These are phyloP conservation scores for Porphyrellus cyaneotinctus DNA, from an alignment of 768 basidiomycete species.

Conservation along the genomic window DNA sequence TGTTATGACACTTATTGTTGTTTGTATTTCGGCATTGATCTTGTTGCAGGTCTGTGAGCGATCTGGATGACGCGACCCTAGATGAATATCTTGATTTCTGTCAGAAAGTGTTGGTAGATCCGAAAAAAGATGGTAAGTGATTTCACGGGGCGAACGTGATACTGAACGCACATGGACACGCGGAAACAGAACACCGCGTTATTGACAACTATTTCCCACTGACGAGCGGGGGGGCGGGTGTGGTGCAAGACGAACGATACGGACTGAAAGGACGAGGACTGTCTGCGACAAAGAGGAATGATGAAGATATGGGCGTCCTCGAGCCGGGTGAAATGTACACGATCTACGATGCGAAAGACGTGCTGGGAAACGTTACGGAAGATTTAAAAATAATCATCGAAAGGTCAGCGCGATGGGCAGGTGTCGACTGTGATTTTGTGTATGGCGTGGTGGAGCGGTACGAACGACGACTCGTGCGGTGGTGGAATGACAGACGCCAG, in stretches of 20 bases:
- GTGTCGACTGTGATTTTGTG: constrained; percentile 51
- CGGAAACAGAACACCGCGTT: constrained; percentile 28
- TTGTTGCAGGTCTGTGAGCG: constrained; percentile 46
- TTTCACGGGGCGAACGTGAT: constrained; percentile 14
- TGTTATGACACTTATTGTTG: constrained; percentile 23
- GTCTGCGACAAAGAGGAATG: constrained; percentile 8
- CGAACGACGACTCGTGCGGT: constrained; percentile 57
- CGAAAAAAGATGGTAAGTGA: constrained; percentile 25
- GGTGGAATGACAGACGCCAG: constrained; percentile 38
- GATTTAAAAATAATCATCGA: constrained; percentile 50
- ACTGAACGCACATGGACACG: constrained; percentile 5
- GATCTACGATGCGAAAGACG: constrained; percentile 67
- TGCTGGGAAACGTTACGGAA: constrained; percentile 51
- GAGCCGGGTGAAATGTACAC: constrained; percentile 59
- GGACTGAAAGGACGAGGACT: constrained; percentile 6
- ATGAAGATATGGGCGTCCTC: constrained; percentile 11
- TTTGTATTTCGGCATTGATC: constrained; percentile 4
- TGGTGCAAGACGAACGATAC: neutral
- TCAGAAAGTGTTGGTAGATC: constrained; percentile 45
- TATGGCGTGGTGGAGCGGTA: constrained; percentile 55
- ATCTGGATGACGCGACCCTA: constrained; percentile 47
- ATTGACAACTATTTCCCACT: constrained; percentile 44
- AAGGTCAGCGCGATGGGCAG: constrained; percentile 51
- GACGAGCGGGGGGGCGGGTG: neutral
- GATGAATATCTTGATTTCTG: constrained; percentile 69